Evolutionary conservation across 805 yeast genomes (phyloP), one percentile per base, ranked within the genome.

Genomic region (Sporopachydermia quercuum): DNA sequence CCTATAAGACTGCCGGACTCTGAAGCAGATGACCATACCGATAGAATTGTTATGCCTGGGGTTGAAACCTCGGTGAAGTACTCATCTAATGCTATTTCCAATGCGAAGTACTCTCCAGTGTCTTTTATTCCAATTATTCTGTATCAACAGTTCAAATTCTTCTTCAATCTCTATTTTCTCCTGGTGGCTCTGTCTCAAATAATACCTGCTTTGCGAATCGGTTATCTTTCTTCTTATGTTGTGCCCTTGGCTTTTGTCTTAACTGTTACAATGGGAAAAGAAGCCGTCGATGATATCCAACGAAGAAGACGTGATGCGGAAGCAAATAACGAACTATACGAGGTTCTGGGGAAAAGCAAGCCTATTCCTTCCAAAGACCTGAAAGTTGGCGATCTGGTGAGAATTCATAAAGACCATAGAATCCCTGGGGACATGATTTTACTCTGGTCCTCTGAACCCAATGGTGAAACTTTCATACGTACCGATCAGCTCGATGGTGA

Each of bases 401-500:
- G 69, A 43, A 52, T 91, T 11, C 76, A 78, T 48, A 89, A 87
- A 49, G 93, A 81, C 52, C 75, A 72, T 42, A 71, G 98, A 40
- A 73, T 91, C 2, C 99, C 99, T 0, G 97, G 98, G 1, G 99
- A 91, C 57, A 68, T 86, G 75, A 63, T 91, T 4, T 58, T 91
- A 18, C 60, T 91, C 36, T 93, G 84, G 53, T 78, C 95, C 1
- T 76, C 85, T 42, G 96, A 84, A 53, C 54, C 66, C 2, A 66
- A 71, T 3, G 96, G 96, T 4, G 99, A 91, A 53, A 71, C 87
- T 2, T 91, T 93, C 51, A 83, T 91, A 47, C 82, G 94, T 51
- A 91, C 99, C 1, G 99, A 91, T 62, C 99, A 91, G 60, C 65
- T 91, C 39, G 99, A 91, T 58, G 99, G 99, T 54, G 99, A 91